Percentiles rank a stretch among this genome's conserved stretches.
Evolutionary conservation across 108 stramenopile species (phyloP).

Genomic region (Cyclotella choctawhatcheeana): DNA sequence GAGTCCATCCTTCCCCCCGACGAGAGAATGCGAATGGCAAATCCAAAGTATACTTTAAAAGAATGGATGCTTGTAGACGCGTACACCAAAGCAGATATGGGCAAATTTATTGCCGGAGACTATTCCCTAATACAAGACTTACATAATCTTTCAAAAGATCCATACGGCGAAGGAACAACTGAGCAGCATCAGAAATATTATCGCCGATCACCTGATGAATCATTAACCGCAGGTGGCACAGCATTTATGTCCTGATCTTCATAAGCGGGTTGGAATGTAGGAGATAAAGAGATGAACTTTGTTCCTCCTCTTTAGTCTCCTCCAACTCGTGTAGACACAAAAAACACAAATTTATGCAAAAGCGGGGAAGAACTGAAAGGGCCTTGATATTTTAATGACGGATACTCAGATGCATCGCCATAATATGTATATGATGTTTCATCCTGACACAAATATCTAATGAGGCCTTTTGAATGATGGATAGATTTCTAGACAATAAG

Average conservation of each 20-base stretch:
- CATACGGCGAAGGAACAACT: constrained; percentile 74
- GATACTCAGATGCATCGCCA: background rate
- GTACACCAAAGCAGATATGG: constrained; percentile 67
- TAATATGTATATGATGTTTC: too few species aligned
- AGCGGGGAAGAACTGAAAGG: background rate
- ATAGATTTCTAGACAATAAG: too few species aligned
- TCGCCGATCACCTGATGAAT: constrained; percentile 70
- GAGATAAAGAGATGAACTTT: too few species aligned
- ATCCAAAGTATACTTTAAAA: constrained; percentile 82
- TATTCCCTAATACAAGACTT: constrained; percentile 64
- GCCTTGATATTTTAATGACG: constrained; percentile 15
- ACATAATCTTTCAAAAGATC: constrained; percentile 66
- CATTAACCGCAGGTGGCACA: constrained; percentile 72
- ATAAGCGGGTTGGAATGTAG: constrained; percentile 50
- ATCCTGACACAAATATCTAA: constrained; percentile 6
- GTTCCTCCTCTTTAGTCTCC: too few species aligned
- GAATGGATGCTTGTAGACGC: constrained; percentile 93
- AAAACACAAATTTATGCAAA: too few species aligned
- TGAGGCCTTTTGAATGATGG: background rate
- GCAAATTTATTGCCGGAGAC: constrained; percentile 53
- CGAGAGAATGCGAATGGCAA: constrained; percentile 64
- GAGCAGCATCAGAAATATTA: constrained; percentile 64
- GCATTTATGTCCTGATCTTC: constrained; percentile 91
- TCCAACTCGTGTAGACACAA: too few species aligned
- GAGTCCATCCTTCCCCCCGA: constrained; percentile 16